phyloP scores from a whole-genome alignment of 192 early-diverging fungal genomes.

The Lunasporangiospora selenospora region DNA sequence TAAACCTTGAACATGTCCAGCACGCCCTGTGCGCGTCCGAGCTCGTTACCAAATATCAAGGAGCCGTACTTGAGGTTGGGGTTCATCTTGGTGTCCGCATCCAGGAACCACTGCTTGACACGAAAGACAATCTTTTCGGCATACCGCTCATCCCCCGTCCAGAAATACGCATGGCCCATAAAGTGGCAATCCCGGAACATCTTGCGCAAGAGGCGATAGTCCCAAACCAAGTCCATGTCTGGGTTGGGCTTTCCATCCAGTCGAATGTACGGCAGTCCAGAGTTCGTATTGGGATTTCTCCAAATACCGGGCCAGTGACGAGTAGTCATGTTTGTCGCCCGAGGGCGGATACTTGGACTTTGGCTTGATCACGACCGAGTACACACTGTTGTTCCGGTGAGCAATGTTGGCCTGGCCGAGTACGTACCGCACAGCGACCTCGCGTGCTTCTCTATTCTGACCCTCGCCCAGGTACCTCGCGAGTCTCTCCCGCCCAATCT shows the following conservation, averaged over 20 bases:
- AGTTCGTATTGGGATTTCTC: constrained; percentile 45
- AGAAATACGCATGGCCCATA: constrained; percentile 61
- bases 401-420: constrained; percentile 42
- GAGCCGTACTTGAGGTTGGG: constrained; percentile 65
- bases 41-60: constrained; percentile 49
- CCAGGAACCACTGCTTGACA: constrained; percentile 63
- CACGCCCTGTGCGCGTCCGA: constrained; percentile 47
- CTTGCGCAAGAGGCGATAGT: constrained; percentile 47
- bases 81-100: constrained; percentile 62
- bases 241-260: constrained; percentile 60
- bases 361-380: constrained; percentile 59
- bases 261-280: constrained; percentile 58
- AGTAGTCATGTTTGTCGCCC: constrained; percentile 60
- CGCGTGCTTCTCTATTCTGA: neutral
- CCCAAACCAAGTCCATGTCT: constrained; percentile 52
- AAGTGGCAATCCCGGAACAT: constrained; percentile 50
- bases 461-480: constrained; percentile 6
- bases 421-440: constrained; percentile 14
- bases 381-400: constrained; percentile 47
- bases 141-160: constrained; percentile 56
- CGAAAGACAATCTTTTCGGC: constrained; percentile 50
- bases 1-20: constrained; percentile 54
- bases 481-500: constrained; percentile 8
- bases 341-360: constrained; percentile 49
- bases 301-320: constrained; percentile 64